Evolutionary conservation across 2,329 filamentous ascomycete species (phyloP), one percentile per base, ranked within the genome.

Genomic region (Tolypocladium ophioglossoides): DNA sequence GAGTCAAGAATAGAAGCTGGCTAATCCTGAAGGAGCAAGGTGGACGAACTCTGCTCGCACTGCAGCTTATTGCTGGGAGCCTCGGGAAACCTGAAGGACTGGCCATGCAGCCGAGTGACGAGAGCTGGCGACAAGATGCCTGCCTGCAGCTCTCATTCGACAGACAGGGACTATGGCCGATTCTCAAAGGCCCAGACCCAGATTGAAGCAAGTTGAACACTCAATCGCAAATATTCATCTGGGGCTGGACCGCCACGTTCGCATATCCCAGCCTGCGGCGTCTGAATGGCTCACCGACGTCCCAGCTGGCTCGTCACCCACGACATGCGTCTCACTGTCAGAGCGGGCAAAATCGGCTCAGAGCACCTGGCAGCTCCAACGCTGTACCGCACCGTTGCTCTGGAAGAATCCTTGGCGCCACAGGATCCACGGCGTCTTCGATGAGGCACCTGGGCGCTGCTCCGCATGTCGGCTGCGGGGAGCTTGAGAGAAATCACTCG

Each of bases 1-100:
- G 18, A 32, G 44, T 47, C 49, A 51, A 58, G 58, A 60, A 61
- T 60, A 61, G 59, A n/a, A 60, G 44, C 52, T 30, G 51, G 52
- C 59, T 60, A 61, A 50, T 20, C 54, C 55, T n/a, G 20, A 49
- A 51, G 41, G 34, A 34, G 55, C 27, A 50, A 58, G 51, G 55
- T 27, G 49, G 51, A 48, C 48, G 32, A 50, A 8, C 22, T 18
- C 22, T 50, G 14, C 24, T 27, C 22, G 18, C 44, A 32, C 9
- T 47, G 44, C 44, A 32, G 44, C 24, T n/a, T 20, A 14, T 22
- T 12, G 27, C 41, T n/a, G 27, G 44, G 44, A 47, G 44, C 44
- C 44, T 47, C 44, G 32, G n/a, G n/a, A n/a, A n/a, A n/a, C n/a
- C n/a, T n/a, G n/a, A n/a, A n/a, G 18, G 44, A 30, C 7, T 22